Percentiles rank a stretch among this genome's conserved stretches.
These are phyloP conservation scores for Gillenia trifoliata DNA, from an alignment of 306 rosid genomes.

Conservation along the genomic window DNA sequence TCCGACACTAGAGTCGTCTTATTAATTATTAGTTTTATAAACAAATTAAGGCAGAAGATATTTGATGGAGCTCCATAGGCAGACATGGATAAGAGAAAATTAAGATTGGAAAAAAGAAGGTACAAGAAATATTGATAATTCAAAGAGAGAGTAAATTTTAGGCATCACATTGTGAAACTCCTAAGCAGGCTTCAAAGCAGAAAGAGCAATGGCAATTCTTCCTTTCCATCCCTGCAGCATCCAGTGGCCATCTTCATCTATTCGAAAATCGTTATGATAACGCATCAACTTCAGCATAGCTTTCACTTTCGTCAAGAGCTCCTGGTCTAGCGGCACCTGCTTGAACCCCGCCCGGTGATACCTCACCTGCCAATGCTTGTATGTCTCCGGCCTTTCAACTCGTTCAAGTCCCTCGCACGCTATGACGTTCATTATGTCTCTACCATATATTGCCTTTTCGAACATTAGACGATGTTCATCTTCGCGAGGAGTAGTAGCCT, in stretches of 20 bases:
- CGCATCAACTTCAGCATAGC: background rate
- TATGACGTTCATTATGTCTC: background rate
- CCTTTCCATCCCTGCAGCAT: background rate
- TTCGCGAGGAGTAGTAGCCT: background rate
- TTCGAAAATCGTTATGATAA: background rate
- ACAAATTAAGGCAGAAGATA: background rate
- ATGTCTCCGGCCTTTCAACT: background rate
- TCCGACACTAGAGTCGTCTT: background rate
- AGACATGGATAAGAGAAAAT: background rate
- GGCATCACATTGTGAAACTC: background rate
- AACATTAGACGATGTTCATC: background rate
- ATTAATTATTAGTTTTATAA: too few relatives aligned
- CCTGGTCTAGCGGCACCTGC: background rate
- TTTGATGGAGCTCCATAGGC: background rate
- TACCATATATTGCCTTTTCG: background rate
- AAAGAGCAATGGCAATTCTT: background rate
- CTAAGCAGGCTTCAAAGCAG: background rate
- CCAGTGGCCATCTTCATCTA: background rate
- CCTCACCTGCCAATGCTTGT: background rate
- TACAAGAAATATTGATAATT: background rate
- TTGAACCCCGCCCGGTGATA: background rate
- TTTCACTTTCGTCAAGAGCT: background rate
- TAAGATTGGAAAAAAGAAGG: background rate
- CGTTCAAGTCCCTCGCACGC: background rate
- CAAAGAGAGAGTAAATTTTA: background rate